Base-by-base conservation (phyloP, 345 rosid species). In the Sisymbrium irio region DNA sequence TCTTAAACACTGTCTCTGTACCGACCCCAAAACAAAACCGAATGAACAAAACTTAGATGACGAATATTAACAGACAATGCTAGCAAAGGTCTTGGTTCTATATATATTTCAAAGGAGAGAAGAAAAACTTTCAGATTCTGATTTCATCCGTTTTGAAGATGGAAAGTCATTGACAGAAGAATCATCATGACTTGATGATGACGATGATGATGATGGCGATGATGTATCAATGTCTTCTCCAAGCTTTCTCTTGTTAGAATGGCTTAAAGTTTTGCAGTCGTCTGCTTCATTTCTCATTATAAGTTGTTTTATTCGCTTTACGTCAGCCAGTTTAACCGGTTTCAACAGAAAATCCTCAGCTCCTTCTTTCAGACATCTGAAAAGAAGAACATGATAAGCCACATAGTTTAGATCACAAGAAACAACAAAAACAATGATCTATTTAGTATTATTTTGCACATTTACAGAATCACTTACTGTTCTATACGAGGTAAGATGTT, bases 281-380 rank as follows among this genome's bases (percentile, higher is more conserved):
- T 85, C 33, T 81, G 86, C 67, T 66, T 82, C 71, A 81, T 77
- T 67, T 25, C 51, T 69, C 75, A 69, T 44, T 22, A 92, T 53
- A 56, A 68, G 85, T 9, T 86, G 84, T 71, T 78, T 90, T 22
- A 93, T 57, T 44, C 96, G 80, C 71, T 77, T 77, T 3, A 93
- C 92, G 19, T 93, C 98, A 0, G 93, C 79, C 19, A 86, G 82
- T 59, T 84, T 85, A 46, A 93, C 93, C 1, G 98, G 98, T 83
- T 93, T 93, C 18, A 91, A 71, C 14, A 93, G 28, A 61, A 82
- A 93, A 5, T 87, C 97, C 81, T 93, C 97, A 9, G 96, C 98
- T 18, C 97, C 98, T 86, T 90, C 96, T 59, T 90, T 93, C 66
- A 92, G 77, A 75, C 97, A 92, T 66, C 96, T 89, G 69, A 0